Conservation (phyloP, 208 protist species). For the Strigomonas culicis region DNA sequence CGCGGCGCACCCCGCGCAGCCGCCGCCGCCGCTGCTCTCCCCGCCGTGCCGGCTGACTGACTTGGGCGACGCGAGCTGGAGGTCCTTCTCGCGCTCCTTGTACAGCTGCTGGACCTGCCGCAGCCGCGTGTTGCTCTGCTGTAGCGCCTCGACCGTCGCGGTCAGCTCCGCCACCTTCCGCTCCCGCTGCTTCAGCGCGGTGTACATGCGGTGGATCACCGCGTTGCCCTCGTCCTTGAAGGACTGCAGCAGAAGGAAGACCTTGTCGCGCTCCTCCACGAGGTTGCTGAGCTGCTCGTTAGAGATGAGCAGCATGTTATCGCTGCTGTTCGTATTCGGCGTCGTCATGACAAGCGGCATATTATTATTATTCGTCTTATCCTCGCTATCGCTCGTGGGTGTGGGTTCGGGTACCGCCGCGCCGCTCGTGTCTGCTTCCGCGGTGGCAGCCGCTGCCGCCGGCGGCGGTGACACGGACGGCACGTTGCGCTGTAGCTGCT, state of each 20-base stretch:
- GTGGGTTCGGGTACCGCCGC: no score
- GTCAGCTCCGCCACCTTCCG: conserved; percentile 23
- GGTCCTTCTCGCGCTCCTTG: background rate
- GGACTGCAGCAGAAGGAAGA: conserved; percentile 32
- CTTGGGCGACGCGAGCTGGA: background rate
- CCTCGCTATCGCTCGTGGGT: no score
- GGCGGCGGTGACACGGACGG: background rate
- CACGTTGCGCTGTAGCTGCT: conserved; percentile 13
- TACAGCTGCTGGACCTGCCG: conserved; percentile 4
- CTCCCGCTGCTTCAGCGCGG: conserved; percentile 32
- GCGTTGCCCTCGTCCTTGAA: conserved; percentile 50
- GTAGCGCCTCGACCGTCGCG: conserved; percentile 29
- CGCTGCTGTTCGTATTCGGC: background rate
- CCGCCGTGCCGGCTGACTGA: background rate
- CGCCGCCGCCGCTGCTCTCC: background rate
- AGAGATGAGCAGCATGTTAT: background rate
- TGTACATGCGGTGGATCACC: conserved; percentile 41
- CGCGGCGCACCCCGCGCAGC: conserved; percentile 7
- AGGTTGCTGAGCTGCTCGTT: conserved; percentile 10
- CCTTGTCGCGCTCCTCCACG: conserved; percentile 39
- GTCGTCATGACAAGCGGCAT: no score
- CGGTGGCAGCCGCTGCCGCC: conserved; percentile 2
- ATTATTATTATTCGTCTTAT: no score
- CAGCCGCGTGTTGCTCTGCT: conserved; percentile 28
- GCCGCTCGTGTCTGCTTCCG: no score